Evolutionary conservation across 2,329 filamentous ascomycete species (phyloP), one percentile per base, ranked within the genome.

Genomic region (Stylonectria norvegica): DNA sequence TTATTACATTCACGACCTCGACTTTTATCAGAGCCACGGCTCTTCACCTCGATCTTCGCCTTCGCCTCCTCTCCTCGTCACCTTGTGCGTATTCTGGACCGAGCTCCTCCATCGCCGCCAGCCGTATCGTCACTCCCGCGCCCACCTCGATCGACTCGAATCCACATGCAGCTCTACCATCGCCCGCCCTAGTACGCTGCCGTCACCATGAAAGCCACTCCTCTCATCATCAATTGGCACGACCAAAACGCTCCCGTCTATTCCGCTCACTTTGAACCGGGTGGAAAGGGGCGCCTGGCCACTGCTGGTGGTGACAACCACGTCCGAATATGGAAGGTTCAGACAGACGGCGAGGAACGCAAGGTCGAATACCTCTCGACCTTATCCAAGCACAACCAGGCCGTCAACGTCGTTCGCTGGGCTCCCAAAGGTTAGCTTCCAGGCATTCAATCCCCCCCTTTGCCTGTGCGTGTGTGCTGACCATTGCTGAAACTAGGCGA

Each of bases 201-300:
- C 56, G 60, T 60, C 67, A 73, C 66, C 63, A 98, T 98, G 93
- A 97, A 95, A 79, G 90, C 89, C 62, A 85, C 89, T 61, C 91
- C 93, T 57, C 78, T 98, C 56, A 91, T 97, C 63, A 91, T 98
- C 70, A 89, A 94, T 74, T 98, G 93, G 93, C 94, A 98, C 69
- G 88, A 96, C 67, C 88, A 95, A 62, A 95, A 94, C 70, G 83
- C 88, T 57, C 93, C 93, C 43, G 90, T 98, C 64, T 98, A 97
- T 71, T 96, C 91, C 30, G 89, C 89, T 55, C 91, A 97, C 66
- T 98, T 97, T 64, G 91, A 98, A 64, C 88, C 88, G 34, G 78
- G 88, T 61, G 89, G 89, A 50, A 96, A 93, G 66, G 89, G 89
- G 38, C 83, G 93, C 58, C 72, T 98, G 49, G 93, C 93, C 43